Percentiles rank a stretch among this genome's conserved stretches.
These are phyloP conservation scores for Vaccinium vitisidaea DNA, from an alignment of 148 eudicot genomes.

Conservation along the genomic window DNA sequence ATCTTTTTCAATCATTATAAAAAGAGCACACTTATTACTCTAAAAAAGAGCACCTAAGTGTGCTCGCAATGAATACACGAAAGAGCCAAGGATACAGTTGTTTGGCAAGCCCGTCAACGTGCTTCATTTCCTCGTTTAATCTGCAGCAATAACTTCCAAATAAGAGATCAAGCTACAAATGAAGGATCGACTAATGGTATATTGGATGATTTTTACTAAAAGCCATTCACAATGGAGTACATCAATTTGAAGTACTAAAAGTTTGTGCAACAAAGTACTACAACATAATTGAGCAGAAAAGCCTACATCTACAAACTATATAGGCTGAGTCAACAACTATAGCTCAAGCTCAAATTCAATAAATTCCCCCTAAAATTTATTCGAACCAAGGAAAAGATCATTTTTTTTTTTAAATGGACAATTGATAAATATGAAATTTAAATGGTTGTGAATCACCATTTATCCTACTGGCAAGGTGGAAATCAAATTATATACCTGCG, in stretches of 20 bases:
- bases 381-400: not conserved
- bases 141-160: conserved; percentile 36
- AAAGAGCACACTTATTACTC: not conserved
- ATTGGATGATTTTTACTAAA: not conserved
- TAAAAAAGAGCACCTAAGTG: not conserved
- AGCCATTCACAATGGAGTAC: not conserved
- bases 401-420: not conserved
- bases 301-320: not conserved
- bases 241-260: not conserved
- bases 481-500: conserved; percentile 50
- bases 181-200: not conserved
- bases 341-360: not conserved
- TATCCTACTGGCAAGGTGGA: conserved; percentile 7
- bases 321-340: not conserved
- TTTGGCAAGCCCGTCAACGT: conserved; percentile 58
- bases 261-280: not conserved
- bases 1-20: too few species aligned
- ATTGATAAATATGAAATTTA: not conserved
- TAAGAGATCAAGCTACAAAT: not conserved
- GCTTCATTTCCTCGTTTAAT: conserved; percentile 92
- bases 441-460: not conserved
- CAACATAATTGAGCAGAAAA: not conserved
- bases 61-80: not conserved
- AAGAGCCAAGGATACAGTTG: conserved; percentile 53
- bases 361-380: not conserved